phyloP scores from a whole-genome alignment of 1,139 yeast genomes.

The Scheffersomyces cryptocercus region DNA sequence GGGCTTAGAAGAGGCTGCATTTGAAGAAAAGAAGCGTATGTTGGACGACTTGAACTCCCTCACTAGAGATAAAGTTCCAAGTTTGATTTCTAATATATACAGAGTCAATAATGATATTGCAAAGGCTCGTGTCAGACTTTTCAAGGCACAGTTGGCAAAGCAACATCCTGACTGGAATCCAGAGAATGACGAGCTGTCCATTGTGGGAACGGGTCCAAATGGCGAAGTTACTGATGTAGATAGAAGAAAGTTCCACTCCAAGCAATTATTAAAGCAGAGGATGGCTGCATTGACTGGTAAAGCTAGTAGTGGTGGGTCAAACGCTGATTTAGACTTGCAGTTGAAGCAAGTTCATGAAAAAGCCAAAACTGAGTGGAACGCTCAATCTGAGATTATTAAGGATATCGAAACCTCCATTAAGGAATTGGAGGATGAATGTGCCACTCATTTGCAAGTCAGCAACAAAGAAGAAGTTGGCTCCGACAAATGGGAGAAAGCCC shows the following conservation, averaged over 20 bases:
- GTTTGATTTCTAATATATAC: conserved; percentile 60
- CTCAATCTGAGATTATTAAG: conserved; percentile 57
- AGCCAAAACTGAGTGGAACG: conserved; percentile 56
- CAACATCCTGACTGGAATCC: conserved; percentile 63
- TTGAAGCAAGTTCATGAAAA: conserved; percentile 56
- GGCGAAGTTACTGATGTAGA: conserved; percentile 85
- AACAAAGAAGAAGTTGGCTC: conserved; percentile 54
- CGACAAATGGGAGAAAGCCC: conserved; percentile 82
- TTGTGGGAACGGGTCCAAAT: conserved; percentile 81
- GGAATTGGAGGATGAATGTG: conserved; percentile 67
- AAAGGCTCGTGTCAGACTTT: conserved; percentile 63
- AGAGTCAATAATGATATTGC: conserved; percentile 68
- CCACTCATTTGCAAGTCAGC: conserved; percentile 43
- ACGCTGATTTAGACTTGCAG: conserved; percentile 53
- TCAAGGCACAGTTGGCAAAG: conserved; percentile 52
- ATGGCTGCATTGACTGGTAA: conserved; percentile 93
- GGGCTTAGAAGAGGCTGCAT: conserved; percentile 29
- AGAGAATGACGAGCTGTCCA: conserved; percentile 48
- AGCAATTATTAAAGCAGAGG: conserved; percentile 74
- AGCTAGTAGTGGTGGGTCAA: conserved; percentile 33
- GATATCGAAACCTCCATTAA: conserved; percentile 77
- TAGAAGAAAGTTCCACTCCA: conserved; percentile 73
- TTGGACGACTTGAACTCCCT: conserved; percentile 53
- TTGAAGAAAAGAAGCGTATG: conserved; percentile 44
- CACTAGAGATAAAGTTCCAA: conserved; percentile 67